phyloP scores from a whole-genome alignment of 1,284 basidiomycete genomes.

The Pseudozyma hubeiensis region DNA sequence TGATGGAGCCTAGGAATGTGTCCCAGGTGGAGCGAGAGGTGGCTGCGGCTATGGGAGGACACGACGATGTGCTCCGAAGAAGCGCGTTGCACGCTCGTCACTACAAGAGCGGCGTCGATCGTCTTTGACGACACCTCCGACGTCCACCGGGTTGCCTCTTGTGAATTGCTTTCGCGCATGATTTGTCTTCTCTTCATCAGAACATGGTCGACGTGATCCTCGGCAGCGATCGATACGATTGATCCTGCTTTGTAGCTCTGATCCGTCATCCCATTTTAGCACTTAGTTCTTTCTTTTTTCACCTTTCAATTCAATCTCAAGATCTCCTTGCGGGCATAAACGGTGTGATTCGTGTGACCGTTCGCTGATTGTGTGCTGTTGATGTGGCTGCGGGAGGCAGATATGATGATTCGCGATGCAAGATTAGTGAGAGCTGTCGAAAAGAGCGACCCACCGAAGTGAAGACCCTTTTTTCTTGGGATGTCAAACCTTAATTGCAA shows the following conservation, averaged over 20 bases:
- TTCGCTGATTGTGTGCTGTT: too few species aligned
- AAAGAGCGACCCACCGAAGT: too few species aligned
- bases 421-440: too few species aligned
- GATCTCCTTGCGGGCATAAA: too few species aligned
- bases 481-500: too few species aligned
- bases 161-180: neutral
- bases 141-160: too few species aligned
- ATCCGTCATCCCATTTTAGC: constrained; percentile 5
- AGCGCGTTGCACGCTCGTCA: constrained; percentile 38
- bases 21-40: constrained; percentile 13
- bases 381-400: too few species aligned
- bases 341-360: too few species aligned
- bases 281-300: neutral
- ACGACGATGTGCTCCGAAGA: constrained; percentile 21
- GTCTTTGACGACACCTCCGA: constrained; percentile 7
- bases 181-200: neutral
- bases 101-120: constrained; percentile 31
- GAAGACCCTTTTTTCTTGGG: too few species aligned
- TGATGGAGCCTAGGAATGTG: neutral
- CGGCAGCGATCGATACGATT: constrained; percentile 4
- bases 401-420: too few species aligned
- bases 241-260: constrained; percentile 19
- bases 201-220: constrained; percentile 14
- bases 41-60: neutral
- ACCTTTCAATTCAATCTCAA: too few species aligned